phyloP scores from a whole-genome alignment of 805 yeast genomes.

The Tetrapisispora phaffii region DNA sequence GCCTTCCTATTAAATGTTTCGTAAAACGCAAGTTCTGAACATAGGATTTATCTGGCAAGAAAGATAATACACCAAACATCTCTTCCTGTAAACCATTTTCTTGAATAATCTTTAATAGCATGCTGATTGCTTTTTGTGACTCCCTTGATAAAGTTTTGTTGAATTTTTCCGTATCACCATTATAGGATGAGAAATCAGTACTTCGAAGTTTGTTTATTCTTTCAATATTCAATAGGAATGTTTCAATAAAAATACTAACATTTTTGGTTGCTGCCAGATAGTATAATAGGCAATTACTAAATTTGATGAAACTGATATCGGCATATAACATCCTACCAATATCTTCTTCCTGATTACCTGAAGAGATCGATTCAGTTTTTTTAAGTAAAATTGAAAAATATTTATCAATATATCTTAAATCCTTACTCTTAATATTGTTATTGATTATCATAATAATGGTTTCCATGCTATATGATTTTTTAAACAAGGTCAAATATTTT shows the following conservation, averaged over 20 bases:
- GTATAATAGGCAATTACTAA: constrained; percentile 15
- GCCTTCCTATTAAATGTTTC: constrained; percentile 14
- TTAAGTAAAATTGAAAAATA: constrained; percentile 17
- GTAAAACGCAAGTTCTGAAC: constrained; percentile 11
- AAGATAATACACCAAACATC: constrained; percentile 14
- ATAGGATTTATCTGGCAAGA: constrained; percentile 8
- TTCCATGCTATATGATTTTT: constrained; percentile 15
- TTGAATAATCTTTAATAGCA: constrained; percentile 7
- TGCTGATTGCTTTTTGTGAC: constrained; percentile 4
- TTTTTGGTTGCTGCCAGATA: constrained; percentile 13
- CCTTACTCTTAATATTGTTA: constrained; percentile 9
- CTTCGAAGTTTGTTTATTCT: background rate
- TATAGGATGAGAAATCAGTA: background rate
- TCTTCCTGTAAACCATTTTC: constrained; percentile 19
- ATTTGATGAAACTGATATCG: constrained; percentile 10
- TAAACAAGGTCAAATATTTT: constrained; percentile 12
- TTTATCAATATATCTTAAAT: constrained; percentile 12
- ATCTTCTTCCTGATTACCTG: background rate
- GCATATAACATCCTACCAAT: background rate
- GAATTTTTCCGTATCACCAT: background rate
- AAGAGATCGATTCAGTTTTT: constrained; percentile 8
- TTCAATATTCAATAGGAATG: constrained; percentile 6
- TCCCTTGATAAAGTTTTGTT: background rate
- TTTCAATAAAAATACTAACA: constrained; percentile 15
- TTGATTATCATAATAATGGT: constrained; percentile 14